A percentile compares a stretch with the other conserved stretches of the same genome.
These are phyloP conservation scores for Fraxinus quadrangulata DNA, from an alignment of 257 asterid genomes.

Conservation along the genomic window DNA sequence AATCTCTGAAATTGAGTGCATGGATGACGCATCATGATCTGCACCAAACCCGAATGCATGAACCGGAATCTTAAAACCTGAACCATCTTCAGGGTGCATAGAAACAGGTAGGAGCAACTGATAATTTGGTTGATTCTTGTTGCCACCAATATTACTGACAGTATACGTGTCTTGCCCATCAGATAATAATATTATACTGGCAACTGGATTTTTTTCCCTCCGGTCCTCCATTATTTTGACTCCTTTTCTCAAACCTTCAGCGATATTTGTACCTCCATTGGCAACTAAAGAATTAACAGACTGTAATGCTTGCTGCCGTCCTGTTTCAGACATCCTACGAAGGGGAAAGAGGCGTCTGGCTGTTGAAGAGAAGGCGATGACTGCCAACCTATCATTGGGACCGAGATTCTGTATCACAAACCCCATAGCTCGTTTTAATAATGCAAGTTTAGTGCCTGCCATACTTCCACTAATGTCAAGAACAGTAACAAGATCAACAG, in stretches of 20 bases:
- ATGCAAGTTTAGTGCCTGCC: conserved; percentile 97
- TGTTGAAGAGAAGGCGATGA: conserved; percentile 93
- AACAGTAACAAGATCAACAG: conserved; percentile 96
- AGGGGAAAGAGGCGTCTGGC: conserved; percentile 94
- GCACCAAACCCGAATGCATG: conserved; percentile 92
- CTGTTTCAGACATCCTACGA: conserved; percentile 82
- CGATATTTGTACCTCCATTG: conserved; percentile 94
- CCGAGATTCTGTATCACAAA: conserved; percentile 95
- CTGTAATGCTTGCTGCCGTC: conserved; percentile 87
- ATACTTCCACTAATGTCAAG: conserved; percentile 98
- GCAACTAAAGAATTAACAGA: conserved; percentile 86
- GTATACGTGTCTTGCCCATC: conserved; percentile 98
- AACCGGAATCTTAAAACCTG: conserved; percentile 71
- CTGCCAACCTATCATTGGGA: conserved; percentile 85
- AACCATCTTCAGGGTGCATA: conserved; percentile 50
- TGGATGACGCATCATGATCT: conserved; percentile 85
- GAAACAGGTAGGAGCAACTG: conserved; percentile 76
- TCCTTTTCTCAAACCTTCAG: conserved; percentile 94
- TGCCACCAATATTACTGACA: conserved; percentile 40
- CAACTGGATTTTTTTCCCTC: conserved; percentile 72
- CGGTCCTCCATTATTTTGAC: conserved; percentile 92
- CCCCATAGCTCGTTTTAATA: conserved; percentile 97
- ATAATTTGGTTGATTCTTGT: conserved; percentile 50
- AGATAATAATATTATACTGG: conserved; percentile 82
- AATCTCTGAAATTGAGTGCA: conserved; percentile 91